Percentiles rank a stretch among this genome's conserved stretches.
phyloP scores from a whole-genome alignment of 345 rosid species.

The Isatis tinctoria region DNA sequence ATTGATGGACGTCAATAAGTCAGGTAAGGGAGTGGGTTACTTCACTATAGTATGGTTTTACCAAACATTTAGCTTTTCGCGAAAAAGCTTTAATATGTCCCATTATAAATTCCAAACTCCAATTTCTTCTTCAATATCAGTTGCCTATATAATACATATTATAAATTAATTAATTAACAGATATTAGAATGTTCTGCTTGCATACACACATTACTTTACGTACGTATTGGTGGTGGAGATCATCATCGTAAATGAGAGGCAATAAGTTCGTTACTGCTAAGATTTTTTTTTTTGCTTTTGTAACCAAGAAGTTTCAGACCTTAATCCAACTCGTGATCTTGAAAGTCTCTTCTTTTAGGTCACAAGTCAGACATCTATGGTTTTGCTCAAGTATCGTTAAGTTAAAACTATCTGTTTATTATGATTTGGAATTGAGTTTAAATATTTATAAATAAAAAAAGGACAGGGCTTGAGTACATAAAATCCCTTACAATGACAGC shows the following conservation, averaged over 20 bases:
- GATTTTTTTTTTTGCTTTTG: background rate
- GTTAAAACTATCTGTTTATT: background rate
- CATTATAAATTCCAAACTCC: background rate
- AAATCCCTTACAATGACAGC: background rate
- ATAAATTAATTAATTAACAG: background rate
- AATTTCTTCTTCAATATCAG: background rate
- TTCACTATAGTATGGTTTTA: background rate
- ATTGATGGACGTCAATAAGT: slow-evolving; percentile 11
- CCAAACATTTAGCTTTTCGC: slow-evolving; percentile 18
- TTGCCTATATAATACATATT: background rate
- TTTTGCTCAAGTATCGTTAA: background rate
- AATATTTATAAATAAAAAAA: background rate
- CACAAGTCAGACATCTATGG: background rate
- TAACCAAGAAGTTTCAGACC: background rate
- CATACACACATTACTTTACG: background rate
- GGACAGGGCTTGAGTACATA: too few species aligned
- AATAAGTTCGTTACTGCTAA: background rate
- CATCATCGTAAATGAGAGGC: background rate
- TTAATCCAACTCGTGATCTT: background rate
- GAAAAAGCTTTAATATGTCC: slow-evolving; percentile 10
- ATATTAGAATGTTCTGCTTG: background rate
- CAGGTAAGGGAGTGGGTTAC: slow-evolving; percentile 13
- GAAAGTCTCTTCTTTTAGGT: background rate
- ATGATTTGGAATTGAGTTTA: background rate
- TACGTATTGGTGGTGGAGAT: background rate